These are phyloP conservation scores for Fusarium papillatum DNA, from an alignment of 2,329 filamentous ascomycete genomes.

Conservation along the genomic window DNA sequence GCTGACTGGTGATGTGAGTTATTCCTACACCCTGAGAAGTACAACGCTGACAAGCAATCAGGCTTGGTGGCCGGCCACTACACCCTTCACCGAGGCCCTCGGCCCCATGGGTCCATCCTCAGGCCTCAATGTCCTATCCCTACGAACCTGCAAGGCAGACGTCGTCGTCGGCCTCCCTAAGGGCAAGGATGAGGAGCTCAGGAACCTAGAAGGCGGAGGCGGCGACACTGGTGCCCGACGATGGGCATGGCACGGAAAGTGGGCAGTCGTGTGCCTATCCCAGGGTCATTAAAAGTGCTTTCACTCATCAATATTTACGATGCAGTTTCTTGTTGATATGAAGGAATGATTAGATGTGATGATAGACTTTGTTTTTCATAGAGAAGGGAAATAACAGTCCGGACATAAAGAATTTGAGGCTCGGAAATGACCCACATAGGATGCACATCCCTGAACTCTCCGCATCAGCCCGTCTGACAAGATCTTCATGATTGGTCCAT, in stretches of 20 bases:
- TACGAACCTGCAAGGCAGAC: slow-evolving; percentile 97
- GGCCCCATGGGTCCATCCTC: slow-evolving; percentile 87
- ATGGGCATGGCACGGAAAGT: slow-evolving; percentile 98
- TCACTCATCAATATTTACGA: not conserved
- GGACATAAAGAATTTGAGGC: not conserved
- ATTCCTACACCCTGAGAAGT: not conserved
- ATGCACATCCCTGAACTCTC: not conserved
- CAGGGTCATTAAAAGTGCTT: slow-evolving; percentile 45
- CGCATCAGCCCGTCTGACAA: not conserved
- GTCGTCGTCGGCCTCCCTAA: slow-evolving; percentile 89
- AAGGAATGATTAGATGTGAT: slow-evolving; percentile 27
- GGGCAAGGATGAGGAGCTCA: slow-evolving; percentile 87
- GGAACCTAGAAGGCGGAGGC: slow-evolving; percentile 75
- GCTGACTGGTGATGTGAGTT: slow-evolving; percentile 85
- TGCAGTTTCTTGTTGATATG: slow-evolving; percentile 14
- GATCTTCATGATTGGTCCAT: no score
- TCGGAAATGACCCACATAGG: slow-evolving; percentile 9
- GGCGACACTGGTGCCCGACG: slow-evolving; percentile 79
- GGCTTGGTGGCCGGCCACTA: slow-evolving; percentile 84
- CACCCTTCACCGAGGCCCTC: slow-evolving; percentile 86
- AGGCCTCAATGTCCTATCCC: slow-evolving; percentile 85
- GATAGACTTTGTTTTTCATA: slow-evolving; percentile 16
- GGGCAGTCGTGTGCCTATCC: slow-evolving; percentile 83
- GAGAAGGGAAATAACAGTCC: slow-evolving; percentile 4
- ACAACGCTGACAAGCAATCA: slow-evolving; percentile 33